phyloP scores from a whole-genome alignment of 352 stramenopile genomes.

The Phytophthora fragariae region DNA sequence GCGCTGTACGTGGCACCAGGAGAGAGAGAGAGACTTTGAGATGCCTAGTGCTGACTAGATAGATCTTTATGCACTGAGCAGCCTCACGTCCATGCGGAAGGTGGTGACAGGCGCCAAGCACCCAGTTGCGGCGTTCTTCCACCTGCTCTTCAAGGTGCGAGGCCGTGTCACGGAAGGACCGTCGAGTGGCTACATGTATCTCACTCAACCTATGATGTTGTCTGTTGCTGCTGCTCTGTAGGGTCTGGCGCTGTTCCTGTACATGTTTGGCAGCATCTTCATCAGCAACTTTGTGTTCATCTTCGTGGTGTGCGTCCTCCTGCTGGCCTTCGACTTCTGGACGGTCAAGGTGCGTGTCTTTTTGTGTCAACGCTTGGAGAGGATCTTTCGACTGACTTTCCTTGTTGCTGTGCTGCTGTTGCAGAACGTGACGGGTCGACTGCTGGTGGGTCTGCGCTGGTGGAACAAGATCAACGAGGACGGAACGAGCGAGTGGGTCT shows the following conservation, averaged over 20 bases:
- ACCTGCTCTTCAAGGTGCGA: slow-evolving; percentile 96
- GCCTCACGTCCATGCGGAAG: slow-evolving; percentile 75
- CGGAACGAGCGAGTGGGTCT: slow-evolving; percentile 96
- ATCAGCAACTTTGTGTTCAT: slow-evolving; percentile 96
- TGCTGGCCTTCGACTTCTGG: slow-evolving; percentile 98
- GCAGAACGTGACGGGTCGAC: slow-evolving; percentile 87
- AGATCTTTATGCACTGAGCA: slow-evolving; percentile 30
- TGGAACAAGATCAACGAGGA: slow-evolving; percentile 98
- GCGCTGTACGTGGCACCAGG: slow-evolving; percentile 58
- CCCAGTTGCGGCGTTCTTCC: slow-evolving; percentile 95
- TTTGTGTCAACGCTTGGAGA: background rate
- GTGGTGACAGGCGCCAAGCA: slow-evolving; percentile 88
- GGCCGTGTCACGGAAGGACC: background rate
- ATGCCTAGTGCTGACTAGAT: slow-evolving; percentile 10
- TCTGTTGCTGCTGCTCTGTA: slow-evolving; percentile 14
- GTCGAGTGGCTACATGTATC: background rate
- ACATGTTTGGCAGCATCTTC: slow-evolving; percentile 94
- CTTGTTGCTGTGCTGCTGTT: slow-evolving; percentile 1
- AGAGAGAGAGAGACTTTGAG: slow-evolving; percentile 9
- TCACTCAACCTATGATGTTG: background rate
- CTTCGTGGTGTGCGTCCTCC: slow-evolving; percentile 96
- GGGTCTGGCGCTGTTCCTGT: slow-evolving; percentile 91
- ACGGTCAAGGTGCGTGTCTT: slow-evolving; percentile 90
- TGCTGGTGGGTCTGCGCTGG: slow-evolving; percentile 96
- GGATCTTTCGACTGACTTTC: slow-evolving; percentile 40